Evolutionary conservation across 208 protist species (phyloP), one percentile per base, ranked within the genome.

Genomic region (Acanthamoeba polyphaga): DNA sequence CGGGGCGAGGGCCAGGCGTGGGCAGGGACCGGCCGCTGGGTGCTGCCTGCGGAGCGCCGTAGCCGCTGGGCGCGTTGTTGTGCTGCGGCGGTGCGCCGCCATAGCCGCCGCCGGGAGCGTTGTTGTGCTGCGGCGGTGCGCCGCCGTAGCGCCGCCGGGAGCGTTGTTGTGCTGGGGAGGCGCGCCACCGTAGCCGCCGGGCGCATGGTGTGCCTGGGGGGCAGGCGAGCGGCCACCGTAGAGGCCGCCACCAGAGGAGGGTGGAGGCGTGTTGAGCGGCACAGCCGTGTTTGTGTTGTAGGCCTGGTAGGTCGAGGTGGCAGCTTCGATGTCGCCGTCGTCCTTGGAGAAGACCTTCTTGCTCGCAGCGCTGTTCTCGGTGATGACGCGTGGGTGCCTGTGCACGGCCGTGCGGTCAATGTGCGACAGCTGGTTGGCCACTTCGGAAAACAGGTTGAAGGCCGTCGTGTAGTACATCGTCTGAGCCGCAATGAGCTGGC

Each of bases 361-460:
- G n/a, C 82, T 94, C n/a, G 90, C 90, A 64, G 19, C 10, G 46
- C 49, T 85, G 15, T 84, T 53, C 66, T 94, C 90, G 15, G 68
- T 76, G 19, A 94, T 84, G 68, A 94, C 90, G n/a, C 70, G 62
- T 17, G 90, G 68, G 32, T 94, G 90, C 49, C 70, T 76, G 70
- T 94, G 90, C 38, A 94, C 70, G 27, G 90, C 90, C 3, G 90
- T 84, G 90, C 90, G 90, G 46, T 94, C 90, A 24, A 94, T 62
- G 68, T 74, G 51, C 38, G 68, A 9, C 10, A 94, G 53, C 51
- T 58, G 29, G 15, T 27, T 19, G 22, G 29, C 6, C 17, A 94
- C 34, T 3, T 94, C 51, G 1, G 4, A 3, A 15, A 84, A 85
- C 34, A 84, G 7, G n/a, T 82, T 29, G 51, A 2, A n/a, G 9